Evolutionary conservation across 148 eudicot genomes (phyloP), one percentile per base, ranked within the genome.

Genomic region (Cornus kousa): DNA sequence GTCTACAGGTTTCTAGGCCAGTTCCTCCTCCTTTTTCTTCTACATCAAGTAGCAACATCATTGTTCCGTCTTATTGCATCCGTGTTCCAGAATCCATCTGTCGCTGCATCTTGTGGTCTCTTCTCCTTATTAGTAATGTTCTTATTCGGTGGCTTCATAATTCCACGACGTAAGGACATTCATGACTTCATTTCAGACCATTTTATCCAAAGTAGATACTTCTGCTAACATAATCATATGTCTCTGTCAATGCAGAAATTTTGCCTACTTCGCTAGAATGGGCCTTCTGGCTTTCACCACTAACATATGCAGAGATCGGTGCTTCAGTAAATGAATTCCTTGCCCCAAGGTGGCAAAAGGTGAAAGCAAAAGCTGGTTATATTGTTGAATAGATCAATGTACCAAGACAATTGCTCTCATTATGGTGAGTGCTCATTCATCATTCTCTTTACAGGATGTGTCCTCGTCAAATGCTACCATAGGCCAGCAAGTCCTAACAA

Each of bases 251-350:
- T 77, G 74, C 80, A 77, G 80, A 74, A 48, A 68, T 74, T 48
- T 48, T 77, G 67, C 80, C 80, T 32, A 35, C 48, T 31, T 77
- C 74, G 80, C n/a, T 77, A 4, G 31, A 68, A 37, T 77, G 80
- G 73, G 80, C 74, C 0, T 77, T 77, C 35, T 77, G 80, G 80
- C 32, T 77, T 68, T 77, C 73, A 35, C 80, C 80, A 28, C 53
- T 77, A 28, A 31, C 73, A 0, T 77, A 69, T 69, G 80, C 73
- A 53, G 80, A 77, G 32, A 77, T 77, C 17, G 80, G 67, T 32
- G 57, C 35, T 69, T 69, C 73, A 53, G 67, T 53, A 33, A 77
- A 77, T 69, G 80, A 77, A 28, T 28, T 28, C 28, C 28, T 28
- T 28, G 28, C 28, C 28, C 28, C 28, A 28, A 28, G 28, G 28